Evolutionary conservation across 2,329 filamentous ascomycete genomes (phyloP), one percentile per base, ranked within the genome.

Genomic region (Scedosporium apiospermum): DNA sequence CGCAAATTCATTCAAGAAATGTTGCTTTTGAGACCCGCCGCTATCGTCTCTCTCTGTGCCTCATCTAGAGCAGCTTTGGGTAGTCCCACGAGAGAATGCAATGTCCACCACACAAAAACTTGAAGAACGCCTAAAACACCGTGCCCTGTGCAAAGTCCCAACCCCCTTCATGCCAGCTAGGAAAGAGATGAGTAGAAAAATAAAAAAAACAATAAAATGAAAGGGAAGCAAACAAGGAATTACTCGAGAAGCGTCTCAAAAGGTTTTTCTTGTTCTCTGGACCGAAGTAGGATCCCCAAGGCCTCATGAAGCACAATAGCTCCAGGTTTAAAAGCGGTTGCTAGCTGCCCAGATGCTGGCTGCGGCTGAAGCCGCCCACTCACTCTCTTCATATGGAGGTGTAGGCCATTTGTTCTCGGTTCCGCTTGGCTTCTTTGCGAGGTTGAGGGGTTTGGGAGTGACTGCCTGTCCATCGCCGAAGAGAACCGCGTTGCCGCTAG

Each of bases 311-410:
- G 3, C 10, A 38, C 9, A 27, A 12, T 59, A 6, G 18, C 6
- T 26, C 30, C 2, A 34, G 18, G 3, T 7, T 74, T 76, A 88
- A 69, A 87, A 83, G 67, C 83, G 80, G 72, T 82, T 87, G 66
- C 88, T 84, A 38, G 87, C 85, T 61, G 88, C 88, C 79, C 90
- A 89, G 67, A 93, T 92, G 75, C 89, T 92, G 5, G 90, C 89
- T 10, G 91, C 86, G 34, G 91, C 89, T 51, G 90, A 88, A 7
- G 89, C 86, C 18, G 89, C 91, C 93, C 93, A 98, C 72, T 96
- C 93, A 66, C 88, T 87, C 69, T 96, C 93, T 70, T 96, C 93
- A 68, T 97, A 96, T 3, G 95, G 93, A 23, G 95, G 95, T 16
- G 95, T 98, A 3, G 93, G 93, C 89, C 93, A 97, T 76, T 96